A percentile compares a stretch with the other conserved stretches of the same genome.
These are phyloP conservation scores for Dissoconium aciculare DNA, from an alignment of 2,329 filamentous ascomycete genomes.

Conservation along the genomic window DNA sequence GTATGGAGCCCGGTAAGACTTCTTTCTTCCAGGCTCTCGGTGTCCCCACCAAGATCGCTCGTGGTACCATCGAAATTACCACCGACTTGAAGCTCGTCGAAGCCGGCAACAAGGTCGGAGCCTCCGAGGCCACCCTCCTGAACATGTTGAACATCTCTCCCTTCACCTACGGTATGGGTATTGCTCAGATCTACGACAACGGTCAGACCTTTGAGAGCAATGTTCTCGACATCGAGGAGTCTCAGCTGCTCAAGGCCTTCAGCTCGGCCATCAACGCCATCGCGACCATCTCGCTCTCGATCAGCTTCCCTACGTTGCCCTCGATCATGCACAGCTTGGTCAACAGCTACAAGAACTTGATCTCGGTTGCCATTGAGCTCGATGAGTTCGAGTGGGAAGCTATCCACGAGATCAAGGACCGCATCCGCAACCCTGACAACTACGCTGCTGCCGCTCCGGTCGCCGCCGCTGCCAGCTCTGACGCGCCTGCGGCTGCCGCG, in stretches of 20 bases:
- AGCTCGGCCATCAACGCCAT: constrained; percentile 69
- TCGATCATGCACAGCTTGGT: constrained; percentile 92
- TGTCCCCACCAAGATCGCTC: constrained; percentile 99
- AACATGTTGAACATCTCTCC: constrained; percentile 99
- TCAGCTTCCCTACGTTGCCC: constrained; percentile 90
- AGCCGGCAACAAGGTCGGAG: constrained; percentile 83
- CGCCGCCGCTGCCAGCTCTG: constrained; percentile 42
- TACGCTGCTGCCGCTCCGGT: constrained; percentile 73
- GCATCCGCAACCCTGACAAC: constrained; percentile 95
- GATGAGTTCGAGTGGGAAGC: constrained; percentile 90
- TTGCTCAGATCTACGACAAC: constrained; percentile 92
- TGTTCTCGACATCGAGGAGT: constrained; percentile 88
- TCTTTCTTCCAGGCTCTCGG: constrained; percentile 99
- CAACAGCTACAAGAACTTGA: constrained; percentile 95
- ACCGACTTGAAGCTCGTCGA: constrained; percentile 95
- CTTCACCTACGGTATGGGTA: constrained; percentile 98
- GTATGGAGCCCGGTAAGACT: constrained; percentile 99
- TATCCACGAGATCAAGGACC: constrained; percentile 97
- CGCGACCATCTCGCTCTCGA: constrained; percentile 75
- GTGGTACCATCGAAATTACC: constrained; percentile 99
- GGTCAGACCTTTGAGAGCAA: constrained; percentile 78
- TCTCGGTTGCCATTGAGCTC: constrained; percentile 66
- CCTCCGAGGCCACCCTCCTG: constrained; percentile 94
- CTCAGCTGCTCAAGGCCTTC: constrained; percentile 80
- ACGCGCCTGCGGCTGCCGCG: constrained; percentile 36